Evolutionary conservation across 371 early-diverging fungal genomes (phyloP), one percentile per base, ranked within the genome.

Genomic region (Haplosporangium sp.): DNA sequence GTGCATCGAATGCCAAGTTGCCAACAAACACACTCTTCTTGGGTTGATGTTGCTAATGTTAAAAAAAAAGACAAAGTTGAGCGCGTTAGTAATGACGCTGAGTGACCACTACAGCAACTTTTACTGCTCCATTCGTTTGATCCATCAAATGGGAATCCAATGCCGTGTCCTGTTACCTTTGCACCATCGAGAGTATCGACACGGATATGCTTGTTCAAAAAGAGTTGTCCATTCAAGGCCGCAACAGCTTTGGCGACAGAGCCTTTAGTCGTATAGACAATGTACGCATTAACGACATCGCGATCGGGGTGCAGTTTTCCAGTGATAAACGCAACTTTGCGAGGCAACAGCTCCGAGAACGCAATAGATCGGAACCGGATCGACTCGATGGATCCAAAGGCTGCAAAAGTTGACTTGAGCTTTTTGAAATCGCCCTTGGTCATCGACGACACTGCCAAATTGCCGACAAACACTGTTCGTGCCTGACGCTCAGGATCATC

Each of bases 21-120:
- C 97, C 98, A 45, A 98, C 85, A 80, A 98, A 98, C 6, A 97
- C 92, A 16, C 94, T 90, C 46, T 92, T 85, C 80, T 95, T 96
- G 67, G 85, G 81, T 72, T 96, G 95, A 66, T 89, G 86, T 58
- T 86, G 83, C 87, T 90, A 66, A 14, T 61, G 4, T 42, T 11
- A 48, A 23, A 18, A 14, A 38, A 41, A 29, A 23, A 12, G 41
- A n/a, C 40, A 61, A 29, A 29, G 29, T 29, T 29, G 29, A 29
- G 29, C 29, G 60, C 59, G 37, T 47, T 16, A 42, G 29, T 36
- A 29, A 29, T 29, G 14, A 12, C 45, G 16, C 48, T 38, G 57
- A 40, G 20, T 10, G 37, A 64, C 50, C 13, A 9, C 4, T 50
- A 2, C 54, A 2, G 8, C 18, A 16, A 4, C 3, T 18, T 55